These are phyloP conservation scores for Akanthomyces muscarius DNA, from an alignment of 2,329 filamentous ascomycete genomes.

Conservation along the genomic window DNA sequence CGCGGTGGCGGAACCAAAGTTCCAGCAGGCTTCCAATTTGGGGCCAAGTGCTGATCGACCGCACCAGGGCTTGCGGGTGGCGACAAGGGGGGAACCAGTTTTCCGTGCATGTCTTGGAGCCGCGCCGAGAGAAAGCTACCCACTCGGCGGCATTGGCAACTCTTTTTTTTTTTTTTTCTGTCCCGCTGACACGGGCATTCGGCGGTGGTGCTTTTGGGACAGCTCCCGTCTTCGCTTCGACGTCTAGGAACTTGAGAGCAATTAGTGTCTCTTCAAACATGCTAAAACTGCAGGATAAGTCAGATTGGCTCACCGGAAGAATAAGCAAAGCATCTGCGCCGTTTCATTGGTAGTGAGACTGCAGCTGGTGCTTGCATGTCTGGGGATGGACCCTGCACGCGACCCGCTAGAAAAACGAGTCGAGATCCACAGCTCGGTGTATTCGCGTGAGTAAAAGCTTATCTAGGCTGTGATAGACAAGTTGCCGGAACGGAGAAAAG, in stretches of 20 bases:
- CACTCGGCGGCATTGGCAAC: conserved; percentile 5
- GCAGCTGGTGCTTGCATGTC: background rate
- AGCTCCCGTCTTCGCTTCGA: background rate
- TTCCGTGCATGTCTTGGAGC: conserved; percentile 5
- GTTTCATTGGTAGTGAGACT: too few species aligned
- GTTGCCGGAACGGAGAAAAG: background rate
- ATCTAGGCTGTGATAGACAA: conserved; percentile 9
- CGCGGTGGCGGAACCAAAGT: conserved; percentile 11
- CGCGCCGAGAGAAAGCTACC: conserved; percentile 2
- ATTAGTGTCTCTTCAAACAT: too few species aligned
- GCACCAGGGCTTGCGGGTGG: conserved; percentile 12
- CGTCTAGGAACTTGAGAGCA: too few species aligned
- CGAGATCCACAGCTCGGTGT: conserved; percentile 9
- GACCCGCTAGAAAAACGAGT: conserved; percentile 7
- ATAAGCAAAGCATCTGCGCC: background rate
- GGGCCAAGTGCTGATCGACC: conserved; percentile 16
- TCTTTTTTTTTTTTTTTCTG: conserved; percentile 3
- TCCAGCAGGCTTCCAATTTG: conserved; percentile 12
- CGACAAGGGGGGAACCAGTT: conserved; percentile 9
- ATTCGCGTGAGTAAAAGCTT: background rate
- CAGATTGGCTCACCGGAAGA: too few species aligned
- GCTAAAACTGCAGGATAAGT: too few species aligned
- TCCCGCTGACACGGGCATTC: background rate
- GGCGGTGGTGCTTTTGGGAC: background rate
- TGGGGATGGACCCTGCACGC: background rate